Conservation (phyloP, 495 filamentous ascomycete genomes). For the Letharia columbiana region DNA sequence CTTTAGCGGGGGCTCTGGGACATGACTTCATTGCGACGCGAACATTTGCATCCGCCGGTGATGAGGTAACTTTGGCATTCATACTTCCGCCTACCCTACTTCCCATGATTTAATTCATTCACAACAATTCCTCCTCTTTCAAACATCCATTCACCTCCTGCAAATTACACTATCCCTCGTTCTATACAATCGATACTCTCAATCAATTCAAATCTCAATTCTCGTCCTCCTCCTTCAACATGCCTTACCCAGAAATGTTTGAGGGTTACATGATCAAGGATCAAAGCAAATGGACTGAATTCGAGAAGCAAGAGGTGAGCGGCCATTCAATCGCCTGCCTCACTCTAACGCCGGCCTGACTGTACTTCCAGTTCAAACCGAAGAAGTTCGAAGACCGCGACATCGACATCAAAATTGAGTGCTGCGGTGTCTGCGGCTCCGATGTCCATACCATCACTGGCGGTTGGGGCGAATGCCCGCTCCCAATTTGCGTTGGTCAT, state of each 20-base stretch:
- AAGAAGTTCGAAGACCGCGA: constrained; percentile 71
- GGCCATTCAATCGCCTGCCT: neutral
- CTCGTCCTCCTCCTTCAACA: constrained; percentile 30
- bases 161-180: neutral
- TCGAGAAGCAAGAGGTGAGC: constrained; percentile 55
- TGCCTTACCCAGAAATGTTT: constrained; percentile 71
- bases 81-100: neutral
- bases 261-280: constrained; percentile 63
- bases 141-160: neutral
- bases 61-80: constrained; percentile 6
- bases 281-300: constrained; percentile 50
- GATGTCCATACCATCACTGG: constrained; percentile 73
- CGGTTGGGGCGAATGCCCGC: constrained; percentile 63
- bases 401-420: constrained; percentile 62
- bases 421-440: constrained; percentile 71
- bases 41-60: neutral
- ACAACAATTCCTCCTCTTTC: neutral
- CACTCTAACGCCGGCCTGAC: constrained; percentile 5
- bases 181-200: neutral
- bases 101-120: neutral
- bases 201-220: neutral
- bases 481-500: constrained; percentile 66
- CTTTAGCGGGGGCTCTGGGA: neutral
- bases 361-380: constrained; percentile 52
- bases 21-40: neutral